Base-by-base conservation (phyloP, 2,329 filamentous ascomycete genomes). In the Alternaria sp. region DNA sequence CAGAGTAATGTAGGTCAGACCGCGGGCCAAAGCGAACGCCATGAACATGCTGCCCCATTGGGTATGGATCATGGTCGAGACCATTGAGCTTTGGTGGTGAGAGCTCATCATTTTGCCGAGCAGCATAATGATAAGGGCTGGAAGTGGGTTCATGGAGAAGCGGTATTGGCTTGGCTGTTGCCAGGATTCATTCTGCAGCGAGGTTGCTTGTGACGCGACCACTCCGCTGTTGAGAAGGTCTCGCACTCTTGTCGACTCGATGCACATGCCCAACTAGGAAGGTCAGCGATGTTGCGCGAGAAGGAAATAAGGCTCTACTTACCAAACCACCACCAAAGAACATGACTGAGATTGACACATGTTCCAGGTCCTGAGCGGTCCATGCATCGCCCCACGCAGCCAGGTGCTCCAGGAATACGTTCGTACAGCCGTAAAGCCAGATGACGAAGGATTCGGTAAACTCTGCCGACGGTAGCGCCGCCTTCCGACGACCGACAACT, bases 71-170 rank as follows among this genome's bases (percentile, higher is more conserved):
- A 95, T 97, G 67, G 89, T 92, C 9, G 93, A 94, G 47, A 93
- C 85, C 89, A 93, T 92, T 61, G 88, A 91, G 28, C 83, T 78
- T 76, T 97, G 94, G 60, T 94, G 92, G 78, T 98, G 94, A 26
- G 91, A 93, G 73, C 91, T 91, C 94, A 98, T 98, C 91, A 97
- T 95, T 75, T 94, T 87, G 34, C 95, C 95, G 1, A 97, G 84
- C 1, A 97, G 83, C 59, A 97, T 83, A 67, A 98, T 94, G 49
- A 97, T 87, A 4, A 98, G 83, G 1, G 89, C 92, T 0, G 94
- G 95, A 68, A 98, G 87, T 0, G 94, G 94, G 77, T 98, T 97
- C 75, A 95, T 84, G 1, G 94, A 92, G 66, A 93, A 87, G 12
- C 83, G 80, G 76, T 96, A 94, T 8, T 88, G 87, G 55, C 83